A percentile compares a stretch with the other conserved stretches of the same genome.
Evolutionary conservation across 2,329 filamentous ascomycete species (phyloP).

Genomic region (Microdochium bolleyi): DNA sequence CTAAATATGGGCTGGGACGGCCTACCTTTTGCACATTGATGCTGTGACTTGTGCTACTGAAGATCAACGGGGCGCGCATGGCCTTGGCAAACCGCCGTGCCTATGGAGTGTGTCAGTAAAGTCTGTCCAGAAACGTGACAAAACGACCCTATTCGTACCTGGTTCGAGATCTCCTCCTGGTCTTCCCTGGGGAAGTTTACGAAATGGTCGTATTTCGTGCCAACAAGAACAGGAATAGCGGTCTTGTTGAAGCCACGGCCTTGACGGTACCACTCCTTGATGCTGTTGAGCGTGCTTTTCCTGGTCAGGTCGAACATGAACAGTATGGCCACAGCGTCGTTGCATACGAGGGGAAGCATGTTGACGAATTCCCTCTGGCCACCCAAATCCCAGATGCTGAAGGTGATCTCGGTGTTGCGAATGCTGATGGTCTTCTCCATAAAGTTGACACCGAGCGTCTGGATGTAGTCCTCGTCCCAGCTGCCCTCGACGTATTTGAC

Average conservation of each 20-base stretch:
- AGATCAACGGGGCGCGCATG: conserved; percentile 96
- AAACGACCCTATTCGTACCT: conserved; percentile 50
- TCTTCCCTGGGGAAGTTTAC: conserved; percentile 97
- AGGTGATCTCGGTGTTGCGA: conserved; percentile 98
- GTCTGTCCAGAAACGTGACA: neutral
- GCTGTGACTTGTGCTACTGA: conserved; percentile 97
- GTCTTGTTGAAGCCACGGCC: conserved; percentile 99
- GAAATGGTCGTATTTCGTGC: conserved; percentile 98
- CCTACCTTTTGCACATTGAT: conserved; percentile 96
- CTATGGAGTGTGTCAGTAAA: conserved; percentile 34
- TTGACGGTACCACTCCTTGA: conserved; percentile 99
- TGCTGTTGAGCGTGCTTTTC: conserved; percentile 97
- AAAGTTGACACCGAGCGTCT: conserved; percentile 97
- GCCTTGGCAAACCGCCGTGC: conserved; percentile 94
- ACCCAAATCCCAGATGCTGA: conserved; percentile 97
- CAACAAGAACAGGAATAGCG: conserved; percentile 94
- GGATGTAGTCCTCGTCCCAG: conserved; percentile 99
- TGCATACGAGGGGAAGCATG: conserved; percentile 98
- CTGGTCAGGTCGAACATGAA: conserved; percentile 99
- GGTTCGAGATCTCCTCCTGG: conserved; percentile 96
- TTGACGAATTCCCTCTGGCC: conserved; percentile 99
- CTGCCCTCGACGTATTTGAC: conserved; percentile 99
- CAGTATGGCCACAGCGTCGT: conserved; percentile 94
- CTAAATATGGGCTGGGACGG: neutral
- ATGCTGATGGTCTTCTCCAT: conserved; percentile 99